A percentile compares a stretch with the other conserved stretches of the same genome.
Evolutionary conservation across 2,329 filamentous ascomycete genomes (phyloP).

Genomic region (Amauroascus niger): DNA sequence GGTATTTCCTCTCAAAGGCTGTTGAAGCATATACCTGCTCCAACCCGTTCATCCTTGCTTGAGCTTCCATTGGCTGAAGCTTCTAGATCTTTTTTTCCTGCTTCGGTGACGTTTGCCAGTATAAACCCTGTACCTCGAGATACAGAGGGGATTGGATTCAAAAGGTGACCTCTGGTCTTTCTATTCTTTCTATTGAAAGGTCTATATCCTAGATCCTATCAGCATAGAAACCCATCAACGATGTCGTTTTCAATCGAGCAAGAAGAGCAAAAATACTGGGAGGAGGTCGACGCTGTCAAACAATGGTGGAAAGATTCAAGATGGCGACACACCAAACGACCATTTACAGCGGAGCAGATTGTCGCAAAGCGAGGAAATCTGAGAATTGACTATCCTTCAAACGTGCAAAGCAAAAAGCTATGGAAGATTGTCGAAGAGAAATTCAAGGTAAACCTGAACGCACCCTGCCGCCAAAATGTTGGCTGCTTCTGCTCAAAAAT

Average conservation of each 20-base stretch:
- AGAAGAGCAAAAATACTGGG: slow-evolving; percentile 63
- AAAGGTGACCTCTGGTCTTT: slow-evolving; percentile 17
- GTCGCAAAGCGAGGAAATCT: slow-evolving; percentile 88
- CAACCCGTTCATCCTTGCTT: background rate
- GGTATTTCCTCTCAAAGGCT: background rate
- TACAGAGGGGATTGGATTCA: background rate
- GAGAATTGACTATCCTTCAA: slow-evolving; percentile 85
- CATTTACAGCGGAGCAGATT: slow-evolving; percentile 94
- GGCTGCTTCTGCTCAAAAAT: too few species aligned
- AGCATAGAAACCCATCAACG: slow-evolving; percentile 14
- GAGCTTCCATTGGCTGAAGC: slow-evolving; percentile 7
- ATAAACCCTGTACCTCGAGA: background rate
- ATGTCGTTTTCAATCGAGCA: slow-evolving; percentile 45
- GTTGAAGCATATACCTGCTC: background rate
- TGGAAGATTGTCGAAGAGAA: slow-evolving; percentile 81
- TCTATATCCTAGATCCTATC: slow-evolving; percentile 3
- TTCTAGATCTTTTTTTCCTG: background rate
- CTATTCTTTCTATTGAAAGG: slow-evolving; percentile 12
- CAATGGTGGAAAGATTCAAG: slow-evolving; percentile 87
- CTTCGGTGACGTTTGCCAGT: slow-evolving; percentile 8
- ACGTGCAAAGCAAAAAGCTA: slow-evolving; percentile 81
- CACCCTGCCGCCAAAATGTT: background rate
- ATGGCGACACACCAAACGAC: slow-evolving; percentile 86
- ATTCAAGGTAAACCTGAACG: slow-evolving; percentile 56
- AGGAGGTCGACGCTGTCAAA: slow-evolving; percentile 81